Conservation (phyloP, 805 yeast species). For the Monosporozyma yasuniensis region DNA sequence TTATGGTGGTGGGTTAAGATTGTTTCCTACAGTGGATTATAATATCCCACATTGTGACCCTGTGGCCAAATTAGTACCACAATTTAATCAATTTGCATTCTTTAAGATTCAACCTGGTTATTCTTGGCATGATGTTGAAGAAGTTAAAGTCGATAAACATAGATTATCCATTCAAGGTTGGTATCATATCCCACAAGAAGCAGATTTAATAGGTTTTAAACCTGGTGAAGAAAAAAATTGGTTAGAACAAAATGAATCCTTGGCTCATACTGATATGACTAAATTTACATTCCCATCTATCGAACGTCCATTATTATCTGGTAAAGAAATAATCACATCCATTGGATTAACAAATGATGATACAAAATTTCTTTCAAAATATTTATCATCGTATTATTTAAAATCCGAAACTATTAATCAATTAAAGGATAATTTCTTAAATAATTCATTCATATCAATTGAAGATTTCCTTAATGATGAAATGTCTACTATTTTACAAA, state of each 20-base stretch:
- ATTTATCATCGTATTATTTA: constrained; percentile 34
- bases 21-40: constrained; percentile 78
- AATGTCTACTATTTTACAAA: constrained; percentile 40
- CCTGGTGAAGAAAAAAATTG: constrained; percentile 68
- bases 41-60: constrained; percentile 84
- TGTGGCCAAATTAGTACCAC: constrained; percentile 66
- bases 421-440: constrained; percentile 46
- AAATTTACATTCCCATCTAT: constrained; percentile 49
- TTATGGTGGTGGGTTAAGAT: constrained; percentile 87
- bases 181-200: constrained; percentile 95
- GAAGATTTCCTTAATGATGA: constrained; percentile 51
- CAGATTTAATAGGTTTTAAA: constrained; percentile 69
- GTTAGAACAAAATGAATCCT: constrained; percentile 62
- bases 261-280: constrained; percentile 69
- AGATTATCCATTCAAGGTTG: constrained; percentile 94
- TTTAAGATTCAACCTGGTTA: constrained; percentile 94
- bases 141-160: constrained; percentile 84
- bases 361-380: neutral
- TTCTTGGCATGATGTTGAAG: constrained; percentile 97
- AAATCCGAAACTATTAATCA: constrained; percentile 30
- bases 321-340: neutral
- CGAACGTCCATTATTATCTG: constrained; percentile 58
- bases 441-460: constrained; percentile 64
- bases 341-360: neutral
- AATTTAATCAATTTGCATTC: constrained; percentile 92